Percentiles rank a stretch among this genome's conserved stretches.
phyloP scores from a whole-genome alignment of 306 rosid genomes.

The Medicago lupulina region DNA sequence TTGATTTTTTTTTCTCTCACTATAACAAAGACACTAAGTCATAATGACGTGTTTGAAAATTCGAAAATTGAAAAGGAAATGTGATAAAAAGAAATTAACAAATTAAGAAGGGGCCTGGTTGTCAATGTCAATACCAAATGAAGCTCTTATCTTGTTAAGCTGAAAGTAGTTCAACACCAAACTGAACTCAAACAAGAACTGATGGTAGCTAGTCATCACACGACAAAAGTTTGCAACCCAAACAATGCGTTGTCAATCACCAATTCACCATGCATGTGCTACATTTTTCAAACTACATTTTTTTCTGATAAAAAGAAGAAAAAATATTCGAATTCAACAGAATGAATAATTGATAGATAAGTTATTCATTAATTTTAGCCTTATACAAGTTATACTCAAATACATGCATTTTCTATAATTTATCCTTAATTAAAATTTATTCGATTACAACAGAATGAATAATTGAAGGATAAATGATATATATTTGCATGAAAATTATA shows the following conservation, averaged over 20 bases:
- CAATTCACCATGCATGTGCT: background rate
- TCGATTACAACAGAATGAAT: background rate
- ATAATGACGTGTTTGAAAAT: slow-evolving; percentile 2
- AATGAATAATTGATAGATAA: slow-evolving; percentile 8
- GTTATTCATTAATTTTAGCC: background rate
- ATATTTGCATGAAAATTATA: slow-evolving; percentile 12
- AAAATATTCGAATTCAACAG: background rate
- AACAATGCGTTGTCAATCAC: slow-evolving; percentile 25
- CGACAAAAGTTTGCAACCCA: background rate
- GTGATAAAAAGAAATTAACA: background rate
- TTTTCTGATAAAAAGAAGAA: too few species aligned
- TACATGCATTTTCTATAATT: background rate
- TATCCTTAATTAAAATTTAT: background rate
- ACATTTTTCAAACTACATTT: background rate
- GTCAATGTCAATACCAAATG: slow-evolving; percentile 19
- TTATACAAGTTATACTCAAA: too few species aligned
- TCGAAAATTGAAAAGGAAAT: background rate
- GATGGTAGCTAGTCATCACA: background rate
- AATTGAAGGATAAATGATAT: slow-evolving; percentile 4
- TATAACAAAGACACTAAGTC: background rate
- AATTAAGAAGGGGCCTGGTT: background rate
- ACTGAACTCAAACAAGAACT: background rate
- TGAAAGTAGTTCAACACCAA: slow-evolving; percentile 16
- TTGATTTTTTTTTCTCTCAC: background rate
- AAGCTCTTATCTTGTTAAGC: background rate